phyloP scores from a whole-genome alignment of 2,329 filamentous ascomycete species.

The Arthrinium phaeospermum region DNA sequence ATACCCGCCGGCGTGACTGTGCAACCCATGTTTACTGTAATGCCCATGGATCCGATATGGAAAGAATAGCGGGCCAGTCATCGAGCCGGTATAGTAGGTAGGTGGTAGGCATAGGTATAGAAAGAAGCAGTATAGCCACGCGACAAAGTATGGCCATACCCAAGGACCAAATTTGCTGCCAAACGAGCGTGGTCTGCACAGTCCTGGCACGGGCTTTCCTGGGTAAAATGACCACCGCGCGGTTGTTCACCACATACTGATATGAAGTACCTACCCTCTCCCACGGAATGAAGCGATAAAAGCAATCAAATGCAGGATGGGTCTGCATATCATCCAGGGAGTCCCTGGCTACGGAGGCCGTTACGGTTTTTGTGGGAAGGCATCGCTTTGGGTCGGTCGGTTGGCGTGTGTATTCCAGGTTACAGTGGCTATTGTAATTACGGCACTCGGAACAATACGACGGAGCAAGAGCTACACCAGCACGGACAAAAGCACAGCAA shows the following conservation, averaged over 20 bases:
- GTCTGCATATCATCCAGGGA: constrained; percentile 2
- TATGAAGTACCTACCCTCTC: background rate
- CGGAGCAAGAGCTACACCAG: background rate
- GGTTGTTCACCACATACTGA: background rate
- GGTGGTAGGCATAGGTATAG: background rate
- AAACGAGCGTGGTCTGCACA: background rate
- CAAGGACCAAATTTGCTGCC: background rate
- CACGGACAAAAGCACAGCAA: background rate
- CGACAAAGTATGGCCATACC: background rate
- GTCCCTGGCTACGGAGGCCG: background rate
- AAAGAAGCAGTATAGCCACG: background rate
- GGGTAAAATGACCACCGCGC: background rate
- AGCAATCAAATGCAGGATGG: constrained; percentile 7
- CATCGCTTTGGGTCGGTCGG: background rate
- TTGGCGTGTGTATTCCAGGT: background rate
- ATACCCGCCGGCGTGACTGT: background rate
- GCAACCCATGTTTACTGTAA: background rate
- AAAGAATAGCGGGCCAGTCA: background rate
- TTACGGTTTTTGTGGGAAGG: constrained; percentile 8
- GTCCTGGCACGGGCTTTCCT: background rate
- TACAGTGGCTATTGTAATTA: constrained; percentile 6
- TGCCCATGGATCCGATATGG: background rate
- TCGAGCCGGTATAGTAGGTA: background rate
- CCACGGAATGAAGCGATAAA: constrained; percentile 8
- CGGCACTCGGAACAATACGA: constrained; percentile 12